phyloP scores from a whole-genome alignment of 78 protist species.

The Creolimax fragrantissima region DNA sequence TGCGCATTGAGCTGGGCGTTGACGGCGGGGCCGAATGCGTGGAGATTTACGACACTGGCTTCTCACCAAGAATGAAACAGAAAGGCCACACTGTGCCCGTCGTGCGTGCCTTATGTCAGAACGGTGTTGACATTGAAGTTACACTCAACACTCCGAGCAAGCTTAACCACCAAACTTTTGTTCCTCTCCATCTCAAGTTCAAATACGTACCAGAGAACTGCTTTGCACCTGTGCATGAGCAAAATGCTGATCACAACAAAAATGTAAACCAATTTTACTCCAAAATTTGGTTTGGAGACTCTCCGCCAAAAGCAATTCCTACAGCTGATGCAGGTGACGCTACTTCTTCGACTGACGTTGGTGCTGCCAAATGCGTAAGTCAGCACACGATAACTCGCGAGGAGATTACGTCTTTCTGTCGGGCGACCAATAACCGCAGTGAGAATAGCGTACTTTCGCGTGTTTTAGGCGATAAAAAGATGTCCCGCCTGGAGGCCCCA shows the following conservation, averaged over 20 bases:
- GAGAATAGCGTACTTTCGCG: neutral
- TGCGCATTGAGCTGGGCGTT: neutral
- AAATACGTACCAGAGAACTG: slow-evolving; percentile 7
- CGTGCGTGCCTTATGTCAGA: neutral
- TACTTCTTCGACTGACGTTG: neutral
- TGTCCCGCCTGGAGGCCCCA: slow-evolving; percentile 19
- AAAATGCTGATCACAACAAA: neutral
- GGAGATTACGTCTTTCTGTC: neutral
- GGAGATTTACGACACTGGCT: neutral
- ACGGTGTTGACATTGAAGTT: neutral
- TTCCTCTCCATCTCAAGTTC: slow-evolving; percentile 19
- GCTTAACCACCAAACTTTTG: neutral
- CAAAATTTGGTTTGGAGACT: slow-evolving; percentile 41
- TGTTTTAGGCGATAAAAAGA: neutral
- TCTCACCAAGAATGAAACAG: neutral
- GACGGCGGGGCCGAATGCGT: neutral
- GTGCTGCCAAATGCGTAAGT: neutral
- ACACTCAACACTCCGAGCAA: neutral
- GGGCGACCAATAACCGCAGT: neutral
- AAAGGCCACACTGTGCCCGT: neutral
- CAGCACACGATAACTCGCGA: neutral
- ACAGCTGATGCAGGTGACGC: neutral
- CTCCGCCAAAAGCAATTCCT: neutral
- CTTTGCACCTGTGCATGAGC: slow-evolving; percentile 30
- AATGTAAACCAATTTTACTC: slow-evolving; percentile 28